Evolutionary conservation across 139 green algal species (phyloP).

Genomic region (Penium margaritaceum): DNA sequence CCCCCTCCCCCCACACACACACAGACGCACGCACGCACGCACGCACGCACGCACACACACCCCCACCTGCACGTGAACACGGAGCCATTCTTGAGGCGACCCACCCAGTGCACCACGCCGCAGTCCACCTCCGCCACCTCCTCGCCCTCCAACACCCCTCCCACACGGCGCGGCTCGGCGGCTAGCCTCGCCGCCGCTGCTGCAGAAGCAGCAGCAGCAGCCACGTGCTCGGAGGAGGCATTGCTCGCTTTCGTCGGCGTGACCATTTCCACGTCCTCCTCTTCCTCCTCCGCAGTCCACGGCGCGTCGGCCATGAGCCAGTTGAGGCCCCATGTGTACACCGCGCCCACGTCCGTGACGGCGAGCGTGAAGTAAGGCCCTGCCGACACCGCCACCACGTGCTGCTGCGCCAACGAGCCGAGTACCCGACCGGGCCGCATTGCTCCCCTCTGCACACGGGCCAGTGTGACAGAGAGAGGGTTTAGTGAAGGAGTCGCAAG

Average conservation of each 20-base stretch:
- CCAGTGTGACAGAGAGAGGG: too few species aligned
- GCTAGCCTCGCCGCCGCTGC: neutral
- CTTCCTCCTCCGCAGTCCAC: slow-evolving; percentile 5
- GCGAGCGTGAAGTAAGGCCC: slow-evolving; percentile 26
- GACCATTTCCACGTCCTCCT: neutral
- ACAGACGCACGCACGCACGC: too few species aligned
- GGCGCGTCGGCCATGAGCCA: slow-evolving; percentile 13
- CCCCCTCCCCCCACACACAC: too few species aligned
- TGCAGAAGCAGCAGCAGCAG: neutral
- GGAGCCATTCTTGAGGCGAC: too few species aligned
- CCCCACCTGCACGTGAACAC: too few species aligned
- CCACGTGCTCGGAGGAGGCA: neutral
- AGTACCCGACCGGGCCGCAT: slow-evolving; percentile 1
- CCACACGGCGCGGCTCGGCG: slow-evolving; percentile 1
- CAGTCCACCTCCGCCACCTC: slow-evolving; percentile 5
- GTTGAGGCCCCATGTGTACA: slow-evolving; percentile 35
- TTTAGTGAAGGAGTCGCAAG: too few species aligned
- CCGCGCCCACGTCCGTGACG: neutral
- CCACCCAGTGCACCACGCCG: slow-evolving; percentile 20
- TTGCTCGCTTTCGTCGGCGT: neutral
- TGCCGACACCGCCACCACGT: slow-evolving; percentile 2
- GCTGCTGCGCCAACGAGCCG: neutral
- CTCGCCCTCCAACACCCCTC: neutral
- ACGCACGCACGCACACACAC: too few species aligned
- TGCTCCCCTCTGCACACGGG: too few species aligned